Conservation (phyloP, 495 filamentous ascomycete genomes). For the Hypomontagnella monticulosa region DNA sequence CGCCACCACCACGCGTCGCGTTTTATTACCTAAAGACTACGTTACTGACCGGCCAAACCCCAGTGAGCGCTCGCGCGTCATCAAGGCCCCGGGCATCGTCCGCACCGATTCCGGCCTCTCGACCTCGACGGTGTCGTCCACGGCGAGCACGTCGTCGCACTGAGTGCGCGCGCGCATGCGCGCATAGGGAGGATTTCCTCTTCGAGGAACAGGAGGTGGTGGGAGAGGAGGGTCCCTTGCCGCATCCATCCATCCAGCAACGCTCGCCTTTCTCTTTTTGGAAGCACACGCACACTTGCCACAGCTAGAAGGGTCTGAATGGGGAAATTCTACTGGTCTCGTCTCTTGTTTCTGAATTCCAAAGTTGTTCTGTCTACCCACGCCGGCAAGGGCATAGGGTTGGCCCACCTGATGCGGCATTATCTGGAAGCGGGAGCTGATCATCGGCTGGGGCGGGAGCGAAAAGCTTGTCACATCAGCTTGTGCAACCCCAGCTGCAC, state of each 20-base stretch:
- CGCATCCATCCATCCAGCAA: constrained; percentile 5
- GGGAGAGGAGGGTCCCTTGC: background rate
- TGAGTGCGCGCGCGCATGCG: constrained; percentile 32
- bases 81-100: constrained; percentile 41
- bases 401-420: constrained; percentile 36
- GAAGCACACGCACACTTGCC: no score
- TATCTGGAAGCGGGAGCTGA: constrained; percentile 29
- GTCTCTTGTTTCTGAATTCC: no score
- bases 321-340: background rate
- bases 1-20: background rate
- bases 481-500: constrained; percentile 25
- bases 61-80: constrained; percentile 51
- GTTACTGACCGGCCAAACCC: constrained; percentile 21
- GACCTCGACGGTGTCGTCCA: constrained; percentile 41
- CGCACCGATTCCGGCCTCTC: constrained; percentile 44
- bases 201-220: no score
- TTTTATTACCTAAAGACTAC: background rate
- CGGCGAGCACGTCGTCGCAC: constrained; percentile 34
- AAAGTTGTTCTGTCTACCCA: background rate
- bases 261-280: background rate
- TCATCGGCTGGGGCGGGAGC: constrained; percentile 32
- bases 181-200: constrained; percentile 3
- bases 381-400: background rate
- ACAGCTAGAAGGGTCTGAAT: constrained; percentile 1
- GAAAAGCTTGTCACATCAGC: constrained; percentile 36